These are phyloP conservation scores for Stereocaulon alpinum DNA, from an alignment of 495 filamentous ascomycete genomes.

Conservation along the genomic window DNA sequence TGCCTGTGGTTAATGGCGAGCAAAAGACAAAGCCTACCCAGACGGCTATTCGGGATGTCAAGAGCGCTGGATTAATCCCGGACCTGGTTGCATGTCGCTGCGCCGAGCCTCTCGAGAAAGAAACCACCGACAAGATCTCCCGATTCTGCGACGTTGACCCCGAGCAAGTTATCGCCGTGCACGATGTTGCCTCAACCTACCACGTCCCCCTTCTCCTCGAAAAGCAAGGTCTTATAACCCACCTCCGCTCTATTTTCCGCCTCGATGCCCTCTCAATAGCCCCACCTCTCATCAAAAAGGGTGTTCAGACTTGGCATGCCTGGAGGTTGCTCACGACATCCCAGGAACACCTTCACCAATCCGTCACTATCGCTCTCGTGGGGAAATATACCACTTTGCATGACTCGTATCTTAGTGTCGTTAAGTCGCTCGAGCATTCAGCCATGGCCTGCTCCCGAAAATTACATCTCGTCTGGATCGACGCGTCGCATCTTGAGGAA, in stretches of 20 bases:
- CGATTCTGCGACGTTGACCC: conserved; percentile 71
- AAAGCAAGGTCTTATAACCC: conserved; percentile 58
- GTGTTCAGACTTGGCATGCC: conserved; percentile 54
- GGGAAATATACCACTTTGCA: conserved; percentile 81
- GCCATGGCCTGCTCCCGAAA: conserved; percentile 78
- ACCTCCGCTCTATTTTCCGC: conserved; percentile 48
- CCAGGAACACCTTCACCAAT: conserved; percentile 50
- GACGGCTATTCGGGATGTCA: conserved; percentile 69
- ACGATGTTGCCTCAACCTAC: conserved; percentile 77
- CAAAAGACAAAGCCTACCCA: conserved; percentile 98
- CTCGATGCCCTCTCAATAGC: conserved; percentile 42
- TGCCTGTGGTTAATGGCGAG: conserved; percentile 69
- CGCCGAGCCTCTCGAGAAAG: conserved; percentile 54
- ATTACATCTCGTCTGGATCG: conserved; percentile 72
- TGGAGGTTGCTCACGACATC: conserved; percentile 61
- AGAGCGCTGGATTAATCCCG: conserved; percentile 72
- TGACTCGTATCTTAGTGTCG: conserved; percentile 74
- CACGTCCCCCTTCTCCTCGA: conserved; percentile 86
- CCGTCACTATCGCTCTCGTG: conserved; percentile 75
- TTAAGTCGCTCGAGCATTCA: conserved; percentile 80
- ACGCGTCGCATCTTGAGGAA: conserved; percentile 72
- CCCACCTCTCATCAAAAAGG: conserved; percentile 42
- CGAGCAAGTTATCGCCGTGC: conserved; percentile 75
- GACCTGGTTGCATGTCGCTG: conserved; percentile 95
- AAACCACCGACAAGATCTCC: conserved; percentile 82